Evolutionary conservation across 805 yeast genomes (phyloP).

Genomic region (Candida sphagnicola): DNA sequence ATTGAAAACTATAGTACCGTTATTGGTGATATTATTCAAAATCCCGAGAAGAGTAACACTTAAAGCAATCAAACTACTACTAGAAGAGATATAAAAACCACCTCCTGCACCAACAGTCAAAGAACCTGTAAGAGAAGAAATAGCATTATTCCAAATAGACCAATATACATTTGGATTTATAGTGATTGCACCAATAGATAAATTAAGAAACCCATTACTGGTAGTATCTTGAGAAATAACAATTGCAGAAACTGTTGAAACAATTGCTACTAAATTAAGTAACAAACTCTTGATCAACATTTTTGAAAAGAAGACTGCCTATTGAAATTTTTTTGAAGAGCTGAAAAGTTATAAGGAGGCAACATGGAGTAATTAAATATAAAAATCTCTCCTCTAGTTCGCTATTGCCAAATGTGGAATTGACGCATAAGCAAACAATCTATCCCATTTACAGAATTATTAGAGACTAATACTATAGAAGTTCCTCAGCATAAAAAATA

Average conservation of each 20-base stretch:
- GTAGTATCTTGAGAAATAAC: slow-evolving; percentile 2
- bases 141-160: slow-evolving; percentile 13
- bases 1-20: slow-evolving; percentile 18
- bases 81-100: slow-evolving; percentile 14
- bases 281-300: slow-evolving; percentile 9
- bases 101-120: slow-evolving; percentile 10
- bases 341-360: background rate
- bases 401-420: background rate
- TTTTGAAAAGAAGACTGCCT: background rate
- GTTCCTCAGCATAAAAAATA: background rate
- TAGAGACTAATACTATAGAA: background rate
- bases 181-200: slow-evolving; percentile 6
- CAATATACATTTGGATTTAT: slow-evolving; percentile 12
- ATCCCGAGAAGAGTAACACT: slow-evolving; percentile 9
- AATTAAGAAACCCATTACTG: background rate
- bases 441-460: background rate
- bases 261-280: background rate
- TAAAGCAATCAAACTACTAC: slow-evolving; percentile 9
- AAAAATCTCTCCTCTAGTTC: background rate
- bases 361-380: background rate
- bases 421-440: too few species aligned
- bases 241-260: background rate
- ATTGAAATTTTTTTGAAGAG: background rate
- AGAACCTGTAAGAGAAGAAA: slow-evolving; percentile 10
- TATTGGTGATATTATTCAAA: slow-evolving; percentile 11